A percentile compares a stretch with the other conserved stretches of the same genome.
phyloP scores from a whole-genome alignment of 1,139 yeast species.

The Debaryomyces psychrophilus region DNA sequence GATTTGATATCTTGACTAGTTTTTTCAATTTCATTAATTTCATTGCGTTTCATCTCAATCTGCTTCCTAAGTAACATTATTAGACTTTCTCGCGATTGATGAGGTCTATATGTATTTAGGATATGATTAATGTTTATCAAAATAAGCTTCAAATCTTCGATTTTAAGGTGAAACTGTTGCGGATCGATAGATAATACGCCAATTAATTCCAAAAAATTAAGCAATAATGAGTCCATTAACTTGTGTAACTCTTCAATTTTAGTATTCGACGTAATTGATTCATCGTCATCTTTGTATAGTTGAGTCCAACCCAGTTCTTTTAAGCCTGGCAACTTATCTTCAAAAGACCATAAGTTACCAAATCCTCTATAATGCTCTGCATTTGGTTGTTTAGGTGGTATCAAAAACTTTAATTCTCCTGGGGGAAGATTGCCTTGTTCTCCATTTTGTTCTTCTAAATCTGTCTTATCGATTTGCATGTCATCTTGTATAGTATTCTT shows the following conservation, averaged over 20 bases:
- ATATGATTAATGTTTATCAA: slow-evolving; percentile 83
- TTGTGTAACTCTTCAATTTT: slow-evolving; percentile 70
- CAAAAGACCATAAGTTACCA: slow-evolving; percentile 80
- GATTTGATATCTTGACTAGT: slow-evolving; percentile 48
- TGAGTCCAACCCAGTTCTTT: slow-evolving; percentile 71
- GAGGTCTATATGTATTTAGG: slow-evolving; percentile 84
- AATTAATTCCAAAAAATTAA: slow-evolving; percentile 72
- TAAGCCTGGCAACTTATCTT: slow-evolving; percentile 69
- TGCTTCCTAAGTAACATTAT: slow-evolving; percentile 70
- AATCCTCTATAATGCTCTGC: slow-evolving; percentile 71
- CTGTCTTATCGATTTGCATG: slow-evolving; percentile 10
- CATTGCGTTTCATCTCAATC: slow-evolving; percentile 54
- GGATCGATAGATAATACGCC: slow-evolving; percentile 77
- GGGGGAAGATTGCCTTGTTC: slow-evolving; percentile 19
- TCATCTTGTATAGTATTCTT: slow-evolving; percentile 14
- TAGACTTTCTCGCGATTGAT: slow-evolving; percentile 82
- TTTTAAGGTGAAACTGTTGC: slow-evolving; percentile 60
- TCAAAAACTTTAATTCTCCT: slow-evolving; percentile 53
- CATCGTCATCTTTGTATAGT: slow-evolving; percentile 55
- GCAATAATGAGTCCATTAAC: slow-evolving; percentile 65
- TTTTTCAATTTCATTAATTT: slow-evolving; percentile 53
- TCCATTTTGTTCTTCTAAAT: slow-evolving; percentile 8
- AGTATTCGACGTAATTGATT: slow-evolving; percentile 49
- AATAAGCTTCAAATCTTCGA: slow-evolving; percentile 73
- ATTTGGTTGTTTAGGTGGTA: slow-evolving; percentile 68